Conservation (phyloP, 345 rosid genomes). For the Raphanus sativus region DNA sequence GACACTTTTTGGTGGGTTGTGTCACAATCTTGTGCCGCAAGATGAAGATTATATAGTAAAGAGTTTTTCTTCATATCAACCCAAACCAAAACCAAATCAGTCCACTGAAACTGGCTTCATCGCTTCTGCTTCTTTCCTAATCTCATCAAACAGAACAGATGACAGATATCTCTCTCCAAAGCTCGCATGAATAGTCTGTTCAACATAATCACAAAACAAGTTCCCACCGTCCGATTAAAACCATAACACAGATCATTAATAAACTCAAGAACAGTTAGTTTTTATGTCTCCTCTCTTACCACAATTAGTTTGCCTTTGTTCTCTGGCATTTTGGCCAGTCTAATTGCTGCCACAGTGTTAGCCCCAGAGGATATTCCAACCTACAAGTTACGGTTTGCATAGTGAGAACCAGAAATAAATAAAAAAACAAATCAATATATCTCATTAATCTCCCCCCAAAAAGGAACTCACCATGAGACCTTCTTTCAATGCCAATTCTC, state of each 20-base stretch:
- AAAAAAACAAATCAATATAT: neutral
- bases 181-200: slow-evolving; percentile 85
- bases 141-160: slow-evolving; percentile 75
- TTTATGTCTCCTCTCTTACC: slow-evolving; percentile 47
- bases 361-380: slow-evolving; percentile 96
- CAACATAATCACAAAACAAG: neutral
- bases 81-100: slow-evolving; percentile 25
- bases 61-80: neutral
- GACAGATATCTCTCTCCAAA: slow-evolving; percentile 93
- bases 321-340: slow-evolving; percentile 80
- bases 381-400: slow-evolving; percentile 35
- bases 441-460: neutral
- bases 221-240: neutral
- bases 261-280: neutral
- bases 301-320: slow-evolving; percentile 93
- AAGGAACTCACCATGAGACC: slow-evolving; percentile 77
- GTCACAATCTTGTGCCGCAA: neutral
- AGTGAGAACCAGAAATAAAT: neutral
- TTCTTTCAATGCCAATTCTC: slow-evolving; percentile 85
- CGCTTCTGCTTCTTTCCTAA: slow-evolving; percentile 83
- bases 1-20: neutral
- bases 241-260: neutral
- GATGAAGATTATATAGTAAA: neutral
- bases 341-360: slow-evolving; percentile 80
- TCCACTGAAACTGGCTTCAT: slow-evolving; percentile 93